Base-by-base conservation (phyloP, 139 green algal species). In the Coelastrella sp. region DNA sequence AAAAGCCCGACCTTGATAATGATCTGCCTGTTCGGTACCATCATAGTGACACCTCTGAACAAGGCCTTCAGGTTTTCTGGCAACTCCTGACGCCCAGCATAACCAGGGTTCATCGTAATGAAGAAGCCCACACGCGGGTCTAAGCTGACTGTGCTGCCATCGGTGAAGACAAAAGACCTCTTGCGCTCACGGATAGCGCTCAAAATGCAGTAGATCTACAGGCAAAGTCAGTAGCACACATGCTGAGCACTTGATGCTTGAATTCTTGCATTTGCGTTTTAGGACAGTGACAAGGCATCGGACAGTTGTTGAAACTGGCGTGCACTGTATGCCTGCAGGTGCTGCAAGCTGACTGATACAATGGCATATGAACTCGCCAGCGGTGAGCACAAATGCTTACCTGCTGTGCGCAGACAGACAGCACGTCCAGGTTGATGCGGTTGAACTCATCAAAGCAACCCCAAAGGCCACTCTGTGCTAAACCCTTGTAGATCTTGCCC, bases 381-480 rank as follows among this genome's bases (percentile, higher is more conserved):
- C 32, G 32, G 32, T 47, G 32, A 47, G 32, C 32, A 47, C 32
- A 47, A 47, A 47, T 47, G 16, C 85, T 11, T 56, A 98, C 94
- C 95, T 98, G 97, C 94, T 99, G 97, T 7, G 98, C 97, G 92
- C 98, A 99, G 83, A 99, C 98, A 22, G 93, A 97, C 64, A 99
- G 94, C 79, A 99, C 98, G 90, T 99, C 97, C 88, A 99, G 93
- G 94, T 99, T 99, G 96, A 99, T 99, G 92, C 98, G 95, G 93
- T 99, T 99, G 96, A 99, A 99, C 94, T 99, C 98, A 90, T 99
- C 98, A 80, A 99, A 99, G 95, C 97, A 99, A 58, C 97, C 96
- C 98, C 98, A 99, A 73, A 99, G 94, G 56, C 98, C 98, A 20
- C 89, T 96, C 94, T 99, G 97, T 3, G 98, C 98, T 85, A 99